Percentiles rank a stretch among this genome's conserved stretches.
These are phyloP conservation scores for Hypoxylon subgilvum DNA, from an alignment of 495 filamentous ascomycete genomes.

Conservation along the genomic window DNA sequence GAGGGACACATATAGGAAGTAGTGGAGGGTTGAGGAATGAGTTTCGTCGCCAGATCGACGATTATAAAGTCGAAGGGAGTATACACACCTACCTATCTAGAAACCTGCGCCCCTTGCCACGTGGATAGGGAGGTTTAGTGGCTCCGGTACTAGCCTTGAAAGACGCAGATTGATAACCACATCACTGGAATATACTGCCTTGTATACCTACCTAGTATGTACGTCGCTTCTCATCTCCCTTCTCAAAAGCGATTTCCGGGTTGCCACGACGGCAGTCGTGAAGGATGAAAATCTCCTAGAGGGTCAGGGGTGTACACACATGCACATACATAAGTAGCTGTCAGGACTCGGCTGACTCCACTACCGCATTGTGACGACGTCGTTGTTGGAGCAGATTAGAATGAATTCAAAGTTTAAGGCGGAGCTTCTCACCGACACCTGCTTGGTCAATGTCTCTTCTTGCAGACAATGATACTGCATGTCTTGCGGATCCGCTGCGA, in stretches of 20 bases:
- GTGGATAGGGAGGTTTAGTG: slow-evolving; percentile 25
- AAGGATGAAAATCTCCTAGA: no score
- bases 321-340: background rate
- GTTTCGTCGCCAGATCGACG: slow-evolving; percentile 19
- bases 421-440: background rate
- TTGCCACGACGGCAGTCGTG: background rate
- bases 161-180: slow-evolving; percentile 18
- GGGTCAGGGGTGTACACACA: no score
- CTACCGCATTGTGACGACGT: no score
- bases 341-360: no score
- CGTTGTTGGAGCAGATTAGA: background rate
- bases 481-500: slow-evolving; percentile 11
- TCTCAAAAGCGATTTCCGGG: background rate
- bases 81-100: slow-evolving; percentile 16
- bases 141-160: slow-evolving; percentile 20
- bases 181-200: slow-evolving; percentile 5
- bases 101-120: slow-evolving; percentile 23
- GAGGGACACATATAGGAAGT: no score
- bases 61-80: background rate
- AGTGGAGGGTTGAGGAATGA: no score
- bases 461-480: background rate
- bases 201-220: background rate
- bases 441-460: background rate
- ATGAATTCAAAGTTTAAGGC: background rate
- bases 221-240: background rate